Evolutionary conservation across 176 grass and related monocot genomes (phyloP), one percentile per base, ranked within the genome.

Genomic region (Eremochloa ophiuroides): DNA sequence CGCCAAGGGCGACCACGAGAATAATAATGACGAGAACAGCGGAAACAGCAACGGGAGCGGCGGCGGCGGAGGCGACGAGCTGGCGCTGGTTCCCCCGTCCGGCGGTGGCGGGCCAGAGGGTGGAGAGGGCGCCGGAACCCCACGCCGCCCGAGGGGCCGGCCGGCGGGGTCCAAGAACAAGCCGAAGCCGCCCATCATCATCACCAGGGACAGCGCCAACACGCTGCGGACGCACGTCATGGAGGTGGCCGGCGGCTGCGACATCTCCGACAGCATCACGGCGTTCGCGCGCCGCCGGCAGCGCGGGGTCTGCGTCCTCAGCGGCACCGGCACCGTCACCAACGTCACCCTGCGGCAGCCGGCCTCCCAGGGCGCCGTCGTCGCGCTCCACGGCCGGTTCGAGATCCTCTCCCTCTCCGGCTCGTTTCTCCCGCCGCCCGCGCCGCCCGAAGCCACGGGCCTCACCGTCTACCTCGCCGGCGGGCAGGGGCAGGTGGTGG

Each of bases 371-470:
- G 81, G 87, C 4, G 88, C 91, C 1, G 93, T 91, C 44, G 88
- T 97, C 43, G 79, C 85, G 0, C 90, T 97, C 47, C 93, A 97
- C 18, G 93, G 93, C 39, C 76, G 91, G 13, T 97, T 97, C 31
- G 93, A 97, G 87, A 97, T 97, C 72, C 86, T 97, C 68, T 97
- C 93, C 23, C 93, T 93, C 35, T 92, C 93, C 2, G 93, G 93
- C 6, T 97, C 93, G 17, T 97, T 97, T 11, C 88, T 97, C 55
- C 93, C 93, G 8, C 93, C 93, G 38, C 93, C 93, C 8, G 93
- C 91, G 1, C 90, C 90, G 27, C 93, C 90, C 4, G 93, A 91
- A 14, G 93, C 93, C 33, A 93, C 93, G 1, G 93, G 93, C 5
- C 86, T 95, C 71, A 93, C 93, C 9, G 82, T 95, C 84, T 95